Conservation (phyloP, 169 alveolate genomes). For the Plasmodium gaboni region DNA sequence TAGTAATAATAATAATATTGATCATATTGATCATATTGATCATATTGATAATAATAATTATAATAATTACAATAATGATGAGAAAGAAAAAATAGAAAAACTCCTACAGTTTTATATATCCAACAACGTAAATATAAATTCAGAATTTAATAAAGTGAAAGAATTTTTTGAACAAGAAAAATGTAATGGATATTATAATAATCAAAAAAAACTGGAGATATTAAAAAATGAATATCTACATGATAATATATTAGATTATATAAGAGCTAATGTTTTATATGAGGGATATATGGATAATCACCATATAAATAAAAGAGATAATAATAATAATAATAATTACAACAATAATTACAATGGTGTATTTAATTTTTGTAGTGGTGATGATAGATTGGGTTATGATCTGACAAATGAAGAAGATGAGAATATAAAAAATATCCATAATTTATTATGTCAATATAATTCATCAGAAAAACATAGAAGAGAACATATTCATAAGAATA, state of each 20-base stretch:
- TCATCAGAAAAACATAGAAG: too few species aligned
- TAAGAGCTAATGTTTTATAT: too few species aligned
- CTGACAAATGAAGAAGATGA: not conserved
- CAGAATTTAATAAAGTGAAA: too few species aligned
- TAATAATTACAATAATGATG: slow-evolving; percentile 5
- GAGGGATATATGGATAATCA: not conserved
- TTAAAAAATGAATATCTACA: not conserved
- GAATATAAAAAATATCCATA: not conserved
- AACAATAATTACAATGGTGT: not conserved
- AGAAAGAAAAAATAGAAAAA: not conserved
- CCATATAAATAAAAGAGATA: not conserved
- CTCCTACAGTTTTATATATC: slow-evolving; percentile 1
- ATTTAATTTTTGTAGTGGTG: not conserved
- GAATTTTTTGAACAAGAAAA: too few species aligned
- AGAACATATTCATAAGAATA: too few species aligned
- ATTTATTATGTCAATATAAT: too few species aligned
- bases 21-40: not conserved
- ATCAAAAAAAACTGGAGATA: too few species aligned
- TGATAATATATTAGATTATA: too few species aligned
- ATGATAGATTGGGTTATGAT: not conserved
- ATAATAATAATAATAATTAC: not conserved
- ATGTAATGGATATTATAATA: too few species aligned
- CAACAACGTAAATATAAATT: not conserved
- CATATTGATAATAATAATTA: not conserved
- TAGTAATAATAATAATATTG: not conserved